Base-by-base conservation (phyloP, 768 basidiomycete genomes). In the Lactarius indigo region DNA sequence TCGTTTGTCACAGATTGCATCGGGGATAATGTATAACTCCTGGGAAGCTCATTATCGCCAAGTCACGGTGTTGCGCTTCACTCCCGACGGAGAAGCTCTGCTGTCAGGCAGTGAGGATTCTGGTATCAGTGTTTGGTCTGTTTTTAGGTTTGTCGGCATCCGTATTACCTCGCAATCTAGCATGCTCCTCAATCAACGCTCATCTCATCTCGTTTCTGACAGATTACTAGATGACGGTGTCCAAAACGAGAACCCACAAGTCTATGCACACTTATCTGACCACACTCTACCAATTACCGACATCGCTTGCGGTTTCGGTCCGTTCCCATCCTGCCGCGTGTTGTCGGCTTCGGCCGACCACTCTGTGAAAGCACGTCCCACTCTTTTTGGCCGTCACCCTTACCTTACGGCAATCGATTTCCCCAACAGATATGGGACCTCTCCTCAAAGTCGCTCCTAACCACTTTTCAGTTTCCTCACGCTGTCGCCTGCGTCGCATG, bases 21-120 rank as follows among this genome's bases (percentile, higher is more conserved):
- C 96, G n/a, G 96, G 96, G n/a, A 88, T 96, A 61, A 79, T 98
- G 56, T 94, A 88, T 80, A 87, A 90, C 71, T 85, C 91, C 0
- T 95, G 95, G 87, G 96, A 98, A 67, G 96, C 96, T 20, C 96
- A 98, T 76, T 99, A 98, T 78, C 91, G 96, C 65, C 83, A 87
- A 74, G 84, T 98, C 61, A 91, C 85, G 67, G 88, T 90, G 10
- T 77, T 98, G 2, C 86, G 84, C 52, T 98, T 98, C 75, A 91
- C 93, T 10, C 81, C 81, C 23, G 95, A 97, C 73, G 91, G 91
- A 39, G 84, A 83, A 55, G 85, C 88, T 6, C 80, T 99, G 55
- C 72, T 98, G 20, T 91, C 93, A 39, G 94, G 91, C 5, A 94
- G 92, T 63, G 92, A 96, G 68, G 97, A 99, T 74, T 92, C 96